Conservation (phyloP, 2,329 filamentous ascomycete species). For the Colletotrichum abscissum region DNA sequence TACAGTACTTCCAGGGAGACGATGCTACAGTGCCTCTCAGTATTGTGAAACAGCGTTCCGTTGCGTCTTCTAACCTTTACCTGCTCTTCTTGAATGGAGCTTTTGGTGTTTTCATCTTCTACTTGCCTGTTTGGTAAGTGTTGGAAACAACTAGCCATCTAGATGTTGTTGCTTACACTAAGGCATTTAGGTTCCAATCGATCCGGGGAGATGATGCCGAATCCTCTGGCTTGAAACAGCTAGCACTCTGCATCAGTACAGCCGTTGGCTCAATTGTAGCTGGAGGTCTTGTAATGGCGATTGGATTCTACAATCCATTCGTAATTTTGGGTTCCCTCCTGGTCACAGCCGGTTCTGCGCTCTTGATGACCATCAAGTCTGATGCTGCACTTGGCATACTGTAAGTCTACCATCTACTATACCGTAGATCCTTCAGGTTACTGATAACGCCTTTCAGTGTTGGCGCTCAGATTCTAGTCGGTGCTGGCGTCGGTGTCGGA, state of each 20-base stretch:
- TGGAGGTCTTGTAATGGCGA: conserved; percentile 47
- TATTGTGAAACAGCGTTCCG: background rate
- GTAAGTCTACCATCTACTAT: background rate
- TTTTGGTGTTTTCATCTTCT: conserved; percentile 52
- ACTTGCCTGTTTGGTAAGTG: conserved; percentile 51
- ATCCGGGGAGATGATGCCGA: conserved; percentile 51
- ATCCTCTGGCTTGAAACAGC: conserved; percentile 51
- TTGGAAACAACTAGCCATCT: background rate
- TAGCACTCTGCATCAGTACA: conserved; percentile 51
- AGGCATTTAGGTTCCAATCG: conserved; percentile 48
- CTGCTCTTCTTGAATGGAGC: background rate
- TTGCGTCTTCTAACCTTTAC: background rate
- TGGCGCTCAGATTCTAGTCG: conserved; percentile 55
- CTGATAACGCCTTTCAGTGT: background rate
- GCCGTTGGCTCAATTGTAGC: conserved; percentile 47
- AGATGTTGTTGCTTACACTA: background rate
- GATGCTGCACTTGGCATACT: background rate
- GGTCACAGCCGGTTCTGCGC: conserved; percentile 16
- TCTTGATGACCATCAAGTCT: background rate
- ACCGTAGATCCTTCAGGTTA: background rate
- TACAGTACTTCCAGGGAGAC: conserved; percentile 56
- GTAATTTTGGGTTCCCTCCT: conserved; percentile 44
- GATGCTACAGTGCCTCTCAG: conserved; percentile 54
- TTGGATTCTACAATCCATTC: conserved; percentile 58
- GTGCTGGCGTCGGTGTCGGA: conserved; percentile 53